phyloP scores from a whole-genome alignment of 2,329 filamentous ascomycete genomes.

The Fusarium bulbicola region DNA sequence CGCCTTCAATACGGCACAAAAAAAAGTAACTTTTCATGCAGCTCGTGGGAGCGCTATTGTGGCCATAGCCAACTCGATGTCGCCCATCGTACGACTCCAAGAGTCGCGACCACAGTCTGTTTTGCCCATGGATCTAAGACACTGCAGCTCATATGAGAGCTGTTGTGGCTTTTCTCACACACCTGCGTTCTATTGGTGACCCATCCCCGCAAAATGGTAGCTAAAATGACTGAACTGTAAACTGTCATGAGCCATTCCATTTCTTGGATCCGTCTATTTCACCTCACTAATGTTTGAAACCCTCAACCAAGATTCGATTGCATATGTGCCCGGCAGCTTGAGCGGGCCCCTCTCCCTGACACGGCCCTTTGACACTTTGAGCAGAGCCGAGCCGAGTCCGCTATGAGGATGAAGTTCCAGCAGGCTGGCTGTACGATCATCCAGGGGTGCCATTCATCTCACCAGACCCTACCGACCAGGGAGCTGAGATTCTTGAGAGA shows the following conservation, averaged over 20 bases:
- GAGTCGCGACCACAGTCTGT: conserved; percentile 29
- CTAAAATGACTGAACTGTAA: conserved; percentile 11
- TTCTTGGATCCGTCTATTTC: neutral
- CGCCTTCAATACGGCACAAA: conserved; percentile 26
- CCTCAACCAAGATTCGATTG: conserved; percentile 34
- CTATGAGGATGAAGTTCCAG: conserved; percentile 25
- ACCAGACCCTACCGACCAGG: conserved; percentile 32
- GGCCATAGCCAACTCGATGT: conserved; percentile 14
- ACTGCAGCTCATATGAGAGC: conserved; percentile 17
- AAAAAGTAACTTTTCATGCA: conserved; percentile 30
- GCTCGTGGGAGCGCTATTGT: conserved; percentile 19
- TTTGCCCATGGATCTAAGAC: conserved; percentile 23
- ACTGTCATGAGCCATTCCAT: conserved; percentile 10
- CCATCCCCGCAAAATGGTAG: conserved; percentile 11
- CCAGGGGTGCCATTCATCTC: conserved; percentile 34
- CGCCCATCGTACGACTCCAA: conserved; percentile 38
- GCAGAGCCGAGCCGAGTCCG: conserved; percentile 31
- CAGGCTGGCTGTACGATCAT: conserved; percentile 32
- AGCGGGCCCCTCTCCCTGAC: conserved; percentile 22
- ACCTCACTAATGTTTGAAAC: conserved; percentile 3
- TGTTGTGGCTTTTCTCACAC: neutral
- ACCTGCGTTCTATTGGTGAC: conserved; percentile 7
- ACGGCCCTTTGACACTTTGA: conserved; percentile 27
- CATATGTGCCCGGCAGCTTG: conserved; percentile 28
- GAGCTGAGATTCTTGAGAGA: neutral